These are phyloP conservation scores for Albophoma yamanashiensis DNA, from an alignment of 2,329 filamentous ascomycete species.

Conservation along the genomic window DNA sequence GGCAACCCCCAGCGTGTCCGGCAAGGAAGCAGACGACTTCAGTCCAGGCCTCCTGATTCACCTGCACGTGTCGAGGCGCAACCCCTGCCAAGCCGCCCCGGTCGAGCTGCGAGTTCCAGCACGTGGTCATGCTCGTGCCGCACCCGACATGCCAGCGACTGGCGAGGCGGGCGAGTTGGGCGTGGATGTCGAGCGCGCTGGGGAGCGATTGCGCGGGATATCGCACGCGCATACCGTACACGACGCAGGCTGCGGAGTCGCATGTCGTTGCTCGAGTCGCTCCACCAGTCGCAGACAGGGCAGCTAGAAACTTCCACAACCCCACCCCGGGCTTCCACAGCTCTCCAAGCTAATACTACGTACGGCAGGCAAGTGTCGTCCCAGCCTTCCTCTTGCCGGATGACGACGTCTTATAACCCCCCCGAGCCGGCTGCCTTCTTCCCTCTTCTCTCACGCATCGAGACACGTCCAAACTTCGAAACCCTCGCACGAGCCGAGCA, in stretches of 20 bases:
- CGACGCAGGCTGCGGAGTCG: background rate
- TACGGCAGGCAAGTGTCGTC: background rate
- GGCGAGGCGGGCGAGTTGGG: background rate
- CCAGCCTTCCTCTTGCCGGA: background rate
- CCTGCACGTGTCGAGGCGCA: background rate
- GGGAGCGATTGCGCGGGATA: too few relatives aligned
- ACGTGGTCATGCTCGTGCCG: background rate
- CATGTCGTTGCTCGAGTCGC: background rate
- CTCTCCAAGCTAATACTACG: background rate
- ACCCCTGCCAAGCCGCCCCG: background rate
- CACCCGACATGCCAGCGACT: background rate
- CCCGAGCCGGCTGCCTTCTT: background rate
- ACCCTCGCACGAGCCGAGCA: background rate
- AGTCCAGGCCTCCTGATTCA: background rate
- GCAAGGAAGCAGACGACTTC: background rate
- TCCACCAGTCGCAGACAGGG: background rate
- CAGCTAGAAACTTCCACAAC: conserved; percentile 13
- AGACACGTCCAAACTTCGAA: background rate
- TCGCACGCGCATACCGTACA: too few relatives aligned
- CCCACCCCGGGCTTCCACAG: background rate
- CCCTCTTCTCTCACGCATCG: background rate
- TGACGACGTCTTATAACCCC: background rate
- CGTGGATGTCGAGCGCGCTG: too few relatives aligned
- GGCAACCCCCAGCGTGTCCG: background rate
- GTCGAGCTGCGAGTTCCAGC: background rate